Evolutionary conservation across 345 rosid genomes (phyloP).

Genomic region (Fremontodendron californicum): DNA sequence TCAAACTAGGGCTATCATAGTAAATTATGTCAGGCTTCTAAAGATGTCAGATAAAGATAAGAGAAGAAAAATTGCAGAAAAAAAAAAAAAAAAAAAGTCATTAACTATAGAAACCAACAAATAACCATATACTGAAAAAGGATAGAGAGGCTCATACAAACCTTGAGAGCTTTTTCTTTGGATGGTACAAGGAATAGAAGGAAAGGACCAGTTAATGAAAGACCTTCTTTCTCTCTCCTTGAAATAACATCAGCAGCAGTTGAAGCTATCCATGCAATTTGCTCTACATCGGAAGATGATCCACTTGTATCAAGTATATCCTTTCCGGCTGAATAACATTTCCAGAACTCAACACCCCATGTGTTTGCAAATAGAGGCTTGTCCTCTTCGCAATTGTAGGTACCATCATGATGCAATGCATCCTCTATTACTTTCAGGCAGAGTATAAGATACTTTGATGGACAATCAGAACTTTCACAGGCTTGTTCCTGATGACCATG

Average conservation of each 20-base stretch:
- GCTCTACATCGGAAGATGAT: conserved; percentile 46
- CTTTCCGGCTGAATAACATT: conserved; percentile 46
- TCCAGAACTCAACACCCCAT: conserved; percentile 91
- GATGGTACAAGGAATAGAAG: conserved; percentile 76
- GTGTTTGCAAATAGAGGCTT: conserved; percentile 48
- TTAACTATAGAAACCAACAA: not conserved
- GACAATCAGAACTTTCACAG: conserved; percentile 33
- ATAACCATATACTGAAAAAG: not conserved
- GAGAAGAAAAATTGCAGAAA: not conserved
- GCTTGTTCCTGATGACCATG: conserved; percentile 19
- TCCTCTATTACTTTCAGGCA: conserved; percentile 63
- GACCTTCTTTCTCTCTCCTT: conserved; percentile 60
- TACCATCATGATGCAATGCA: conserved; percentile 31
- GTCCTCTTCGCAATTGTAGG: conserved; percentile 28
- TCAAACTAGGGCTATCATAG: not conserved
- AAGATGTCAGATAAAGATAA: not conserved
- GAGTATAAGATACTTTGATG: conserved; percentile 52
- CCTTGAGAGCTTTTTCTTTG: conserved; percentile 78
- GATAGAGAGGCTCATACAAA: conserved; percentile 19
- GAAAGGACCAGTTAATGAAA: conserved; percentile 48
- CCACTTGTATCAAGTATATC: conserved; percentile 69
- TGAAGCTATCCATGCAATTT: conserved; percentile 84
- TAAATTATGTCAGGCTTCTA: not conserved
- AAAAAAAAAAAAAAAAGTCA: not conserved
- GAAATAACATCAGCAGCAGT: conserved; percentile 69